Evolutionary conservation across 371 early-diverging fungal genomes (phyloP), one percentile per base, ranked within the genome.

Genomic region (Mortierella sp.): DNA sequence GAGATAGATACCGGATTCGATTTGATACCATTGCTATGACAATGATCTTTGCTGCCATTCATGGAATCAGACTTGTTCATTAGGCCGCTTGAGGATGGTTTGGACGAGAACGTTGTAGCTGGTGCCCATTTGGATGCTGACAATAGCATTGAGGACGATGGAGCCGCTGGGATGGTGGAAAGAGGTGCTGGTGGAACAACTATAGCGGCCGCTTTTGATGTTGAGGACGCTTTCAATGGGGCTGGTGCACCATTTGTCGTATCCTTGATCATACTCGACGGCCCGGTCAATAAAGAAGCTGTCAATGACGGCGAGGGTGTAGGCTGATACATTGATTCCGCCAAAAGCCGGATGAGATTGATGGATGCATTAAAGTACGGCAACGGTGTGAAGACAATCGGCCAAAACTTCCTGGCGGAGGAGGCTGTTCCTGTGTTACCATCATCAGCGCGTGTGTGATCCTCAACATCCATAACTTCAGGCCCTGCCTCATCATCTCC

Each of bases 321-420:
- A n/a, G 64, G 56, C 19, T 63, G 63, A 47, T 61, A 30, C 76
- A 76, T 76, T 4, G 65, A 57, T 43, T 76, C 76, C 21, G 76
- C 76, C 46, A 76, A 39, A 12, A 76, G 51, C 38, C 76, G 56
- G 38, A 76, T 59, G 24, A 76, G 43, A 62, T 76, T 54, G 18
- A 61, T 61, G 13, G 76, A 76, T 0, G 76, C 76, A 45, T 76
- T 76, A 47, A 76, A 76, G 52, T 76, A 76, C 14, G 76, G 76
- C 50, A 76, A 30, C 2, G 76, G 76, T 4, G 76, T 76, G 41
- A 76, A 76, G 3, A 61, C 69, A 4, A 76, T 54, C 9, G 76
- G 76, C 76, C 76, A 76, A 18, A 76, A 76, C 19, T 54, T 61
- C 2, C 19, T 62, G 13, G 67, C 6, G 0, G 6, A n/a, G 38